phyloP scores from a whole-genome alignment of 2,329 filamentous ascomycete species.

The Colletotrichum sp. region DNA sequence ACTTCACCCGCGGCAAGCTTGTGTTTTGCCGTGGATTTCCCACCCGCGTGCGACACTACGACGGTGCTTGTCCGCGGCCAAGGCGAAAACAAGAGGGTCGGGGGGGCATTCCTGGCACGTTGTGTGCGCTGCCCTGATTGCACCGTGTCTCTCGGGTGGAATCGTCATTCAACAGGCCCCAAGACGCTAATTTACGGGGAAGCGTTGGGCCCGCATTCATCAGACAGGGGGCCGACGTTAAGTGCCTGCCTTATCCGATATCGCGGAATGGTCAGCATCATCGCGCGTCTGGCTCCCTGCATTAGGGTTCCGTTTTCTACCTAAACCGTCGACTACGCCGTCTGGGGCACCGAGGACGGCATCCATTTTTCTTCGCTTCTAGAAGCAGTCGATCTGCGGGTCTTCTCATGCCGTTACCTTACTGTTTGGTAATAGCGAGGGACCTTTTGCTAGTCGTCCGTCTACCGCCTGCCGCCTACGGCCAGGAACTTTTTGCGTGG shows the following conservation, averaged over 20 bases:
- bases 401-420: constrained; percentile 17
- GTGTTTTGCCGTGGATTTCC: not conserved
- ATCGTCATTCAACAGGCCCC: constrained; percentile 18
- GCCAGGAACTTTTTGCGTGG: not conserved
- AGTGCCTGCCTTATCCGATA: constrained; percentile 22
- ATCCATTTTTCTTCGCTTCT: constrained; percentile 9
- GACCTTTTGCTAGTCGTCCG: not conserved
- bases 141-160: constrained; percentile 9
- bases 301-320: not conserved
- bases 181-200: constrained; percentile 11
- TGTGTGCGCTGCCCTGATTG: constrained; percentile 14
- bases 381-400: constrained; percentile 17
- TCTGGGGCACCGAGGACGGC: not conserved
- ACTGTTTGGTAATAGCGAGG: constrained; percentile 22
- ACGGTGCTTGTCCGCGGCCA: constrained; percentile 13
- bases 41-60: not conserved
- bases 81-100: constrained; percentile 6
- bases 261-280: constrained; percentile 21
- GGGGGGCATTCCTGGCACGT: not conserved
- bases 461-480: constrained; percentile 1
- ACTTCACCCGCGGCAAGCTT: constrained; percentile 1
- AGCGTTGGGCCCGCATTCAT: constrained; percentile 16
- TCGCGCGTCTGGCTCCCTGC: constrained; percentile 2
- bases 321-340: not conserved
- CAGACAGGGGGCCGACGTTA: constrained; percentile 1